Base-by-base conservation (phyloP, 2,329 filamentous ascomycete species). In the Dryadomyces quercus-mongolicae region DNA sequence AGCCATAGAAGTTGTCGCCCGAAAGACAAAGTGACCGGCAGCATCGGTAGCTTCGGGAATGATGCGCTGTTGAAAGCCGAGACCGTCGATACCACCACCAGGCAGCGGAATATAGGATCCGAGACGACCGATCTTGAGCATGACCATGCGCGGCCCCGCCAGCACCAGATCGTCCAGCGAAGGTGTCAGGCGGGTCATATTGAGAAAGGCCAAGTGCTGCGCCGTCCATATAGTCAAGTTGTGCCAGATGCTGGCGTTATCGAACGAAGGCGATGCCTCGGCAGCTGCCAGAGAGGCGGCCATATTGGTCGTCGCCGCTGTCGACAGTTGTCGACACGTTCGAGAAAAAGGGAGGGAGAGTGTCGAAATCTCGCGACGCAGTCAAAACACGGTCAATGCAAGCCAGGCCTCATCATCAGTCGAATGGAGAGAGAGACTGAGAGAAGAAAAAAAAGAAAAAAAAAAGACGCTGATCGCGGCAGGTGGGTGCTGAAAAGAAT, bases 111-210 rank as follows among this genome's bases (percentile, higher is more conserved):
- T 74, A 60, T 85, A 78, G n/a, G 78, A 80, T 51, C 84, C 81
- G 42, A 85, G 74, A 62, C 78, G 81, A 52, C 84, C 81, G 44
- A 85, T 74, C 65, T 80, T 84, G 36, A 13, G 36, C 67, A 78
- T 82, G 36, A 87, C 76, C 64, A 90, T 81, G 56, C 86, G 77
- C 51, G 86, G 86, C 4, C 86, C 78, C 18, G 80, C 84, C 67
- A 81, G 74, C 59, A 88, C 75, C 49, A 91, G 70, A 62, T 88
- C 84, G 65, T 80, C 81, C 18, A 86, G 69, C 12, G 82, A 82
- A 2, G 85, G 84, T 49, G 78, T 73, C 66, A 80, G 77, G 60
- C 75, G 75, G 46, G 79, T 76, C 53, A 61, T 52, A 56, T 77
- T 73, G 55, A 71, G 71, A 53, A 66, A 62, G 18, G 64, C 62